Evolutionary conservation across 805 yeast species (phyloP), one percentile per base, ranked within the genome.

Genomic region (Candida ulmi): DNA sequence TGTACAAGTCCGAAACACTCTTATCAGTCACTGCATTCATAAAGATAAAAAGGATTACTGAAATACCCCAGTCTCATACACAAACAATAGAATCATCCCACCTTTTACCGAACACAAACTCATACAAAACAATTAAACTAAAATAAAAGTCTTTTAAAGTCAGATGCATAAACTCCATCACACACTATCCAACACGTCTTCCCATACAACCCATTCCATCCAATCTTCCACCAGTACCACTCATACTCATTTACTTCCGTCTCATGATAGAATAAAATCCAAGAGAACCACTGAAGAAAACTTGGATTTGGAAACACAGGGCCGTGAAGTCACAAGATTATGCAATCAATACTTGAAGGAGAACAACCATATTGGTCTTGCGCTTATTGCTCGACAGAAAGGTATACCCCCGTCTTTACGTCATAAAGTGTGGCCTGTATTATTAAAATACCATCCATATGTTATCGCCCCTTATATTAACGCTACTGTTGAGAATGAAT

Each of bases 381-480:
- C 97, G 1, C 66, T 78, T 47, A 61, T 90, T 7, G 91, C 95
- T 5, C 71, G 96, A 46, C 88, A 82, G 48, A 68, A 78, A 41
- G 97, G 98, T 3, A 68, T 88, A 21, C 97, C 97, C 1, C 91
- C 95, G 1, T 72, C 78, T 41, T 66, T 88, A 39, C 71, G 98
- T 43, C 78, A 77, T 48, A 68, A 72, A 41, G 83, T 86, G 8
- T 90, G 97, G 97, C 96, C 96, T 1, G 62, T 86, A 4, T 60
- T 90, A 37, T 61, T 90, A 41, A 80, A 80, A 48, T 78, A 78
- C 51, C 97, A 90, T 58, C 96, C 97, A 1, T 85, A 80, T 65
- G 95, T 87, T 12, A 61, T 76, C 25, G 69, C 78, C 36, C 96
- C 96, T 0, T 83, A 76, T 49, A 70, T 87, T 3, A 91, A 71